These are phyloP conservation scores for Polyplosphaeria fusca DNA, from an alignment of 495 filamentous ascomycete species.

Conservation along the genomic window DNA sequence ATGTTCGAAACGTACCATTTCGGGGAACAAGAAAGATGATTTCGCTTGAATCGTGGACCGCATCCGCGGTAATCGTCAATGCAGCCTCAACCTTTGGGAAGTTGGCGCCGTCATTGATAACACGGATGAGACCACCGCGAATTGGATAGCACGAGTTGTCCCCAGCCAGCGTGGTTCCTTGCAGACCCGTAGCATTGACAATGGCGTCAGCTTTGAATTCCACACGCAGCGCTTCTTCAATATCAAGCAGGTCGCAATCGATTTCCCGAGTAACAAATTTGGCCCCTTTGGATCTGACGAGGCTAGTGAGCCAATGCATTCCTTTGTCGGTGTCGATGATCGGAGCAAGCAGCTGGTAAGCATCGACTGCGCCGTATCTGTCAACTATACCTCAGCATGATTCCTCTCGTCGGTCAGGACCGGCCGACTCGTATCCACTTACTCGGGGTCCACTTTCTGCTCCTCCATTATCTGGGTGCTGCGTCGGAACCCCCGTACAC, in stretches of 20 bases:
- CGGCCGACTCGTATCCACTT: too few species aligned
- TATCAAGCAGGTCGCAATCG: slow-evolving; percentile 42
- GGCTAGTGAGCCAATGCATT: slow-evolving; percentile 46
- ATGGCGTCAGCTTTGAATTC: slow-evolving; percentile 47
- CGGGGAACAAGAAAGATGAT: slow-evolving; percentile 53
- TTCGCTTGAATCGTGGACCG: slow-evolving; percentile 43
- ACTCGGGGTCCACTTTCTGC: slow-evolving; percentile 39
- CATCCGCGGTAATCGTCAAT: slow-evolving; percentile 28
- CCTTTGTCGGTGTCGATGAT: slow-evolving; percentile 53
- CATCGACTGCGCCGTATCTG: slow-evolving; percentile 49
- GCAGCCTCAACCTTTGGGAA: slow-evolving; percentile 49
- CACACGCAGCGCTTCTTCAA: slow-evolving; percentile 42
- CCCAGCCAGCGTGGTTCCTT: slow-evolving; percentile 38
- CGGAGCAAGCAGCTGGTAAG: slow-evolving; percentile 49
- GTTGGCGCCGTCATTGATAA: slow-evolving; percentile 50
- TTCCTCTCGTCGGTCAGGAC: too few species aligned
- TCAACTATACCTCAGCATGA: too few species aligned
- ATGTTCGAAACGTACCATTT: too few species aligned
- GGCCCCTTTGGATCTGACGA: slow-evolving; percentile 50
- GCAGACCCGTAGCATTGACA: slow-evolving; percentile 49
- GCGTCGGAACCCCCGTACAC: slow-evolving; percentile 43
- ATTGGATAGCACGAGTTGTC: slow-evolving; percentile 47
- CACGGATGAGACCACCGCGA: slow-evolving; percentile 49
- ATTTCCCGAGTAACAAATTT: slow-evolving; percentile 44
- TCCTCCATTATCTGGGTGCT: slow-evolving; percentile 37